phyloP scores from a whole-genome alignment of 176 grass and related monocot genomes.

The Musa beccarii region DNA sequence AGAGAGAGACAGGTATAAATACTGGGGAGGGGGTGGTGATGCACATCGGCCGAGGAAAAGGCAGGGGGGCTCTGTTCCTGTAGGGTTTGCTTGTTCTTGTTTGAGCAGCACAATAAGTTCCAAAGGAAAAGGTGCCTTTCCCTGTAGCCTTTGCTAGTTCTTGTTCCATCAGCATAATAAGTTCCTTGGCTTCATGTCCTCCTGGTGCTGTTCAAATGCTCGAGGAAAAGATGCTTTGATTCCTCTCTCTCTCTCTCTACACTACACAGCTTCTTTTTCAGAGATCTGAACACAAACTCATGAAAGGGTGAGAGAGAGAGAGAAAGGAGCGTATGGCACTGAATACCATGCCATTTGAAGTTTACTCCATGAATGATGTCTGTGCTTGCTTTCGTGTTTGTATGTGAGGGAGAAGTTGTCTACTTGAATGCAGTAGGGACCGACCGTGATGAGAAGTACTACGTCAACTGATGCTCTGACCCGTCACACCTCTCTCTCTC shows the following conservation, averaged over 20 bases:
- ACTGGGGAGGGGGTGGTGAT: background rate
- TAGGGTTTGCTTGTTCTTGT: background rate
- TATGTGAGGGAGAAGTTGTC: background rate
- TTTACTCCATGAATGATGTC: background rate
- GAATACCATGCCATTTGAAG: background rate
- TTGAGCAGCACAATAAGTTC: background rate
- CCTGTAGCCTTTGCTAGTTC: background rate
- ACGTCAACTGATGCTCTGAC: background rate
- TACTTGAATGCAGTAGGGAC: background rate
- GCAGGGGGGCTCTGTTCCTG: no score
- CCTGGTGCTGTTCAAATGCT: background rate
- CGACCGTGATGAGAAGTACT: constrained; percentile 5
- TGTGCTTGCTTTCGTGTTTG: background rate
- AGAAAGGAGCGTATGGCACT: background rate
- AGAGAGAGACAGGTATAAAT: background rate
- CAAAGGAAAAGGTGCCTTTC: background rate
- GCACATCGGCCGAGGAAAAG: background rate
- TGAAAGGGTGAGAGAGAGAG: background rate
- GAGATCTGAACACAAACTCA: background rate
- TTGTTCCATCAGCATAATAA: background rate
- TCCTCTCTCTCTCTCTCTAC: background rate
- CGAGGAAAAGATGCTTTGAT: background rate
- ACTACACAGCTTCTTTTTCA: constrained; percentile 2
- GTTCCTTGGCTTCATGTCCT: background rate
- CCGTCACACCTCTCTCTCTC: background rate